These are phyloP conservation scores for Teratosphaeria epicoccoides DNA, from an alignment of 2,329 filamentous ascomycete genomes.

Conservation along the genomic window DNA sequence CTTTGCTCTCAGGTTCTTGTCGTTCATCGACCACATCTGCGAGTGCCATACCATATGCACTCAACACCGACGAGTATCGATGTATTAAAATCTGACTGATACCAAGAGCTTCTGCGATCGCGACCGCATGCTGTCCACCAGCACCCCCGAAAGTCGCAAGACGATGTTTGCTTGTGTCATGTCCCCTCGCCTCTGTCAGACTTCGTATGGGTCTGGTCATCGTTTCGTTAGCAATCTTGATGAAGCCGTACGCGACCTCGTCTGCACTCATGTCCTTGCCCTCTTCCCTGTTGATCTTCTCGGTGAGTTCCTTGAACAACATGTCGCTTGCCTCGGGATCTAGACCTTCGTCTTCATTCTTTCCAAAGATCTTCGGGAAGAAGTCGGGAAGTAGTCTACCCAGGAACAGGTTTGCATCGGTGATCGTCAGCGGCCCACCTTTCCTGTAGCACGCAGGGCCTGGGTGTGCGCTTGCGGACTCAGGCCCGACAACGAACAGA, in stretches of 20 bases:
- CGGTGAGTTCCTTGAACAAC: constrained; percentile 63
- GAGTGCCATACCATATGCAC: constrained; percentile 84
- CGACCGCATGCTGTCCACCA: constrained; percentile 85
- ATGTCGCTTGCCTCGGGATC: constrained; percentile 65
- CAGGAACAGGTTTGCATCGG: constrained; percentile 79
- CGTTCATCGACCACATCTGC: constrained; percentile 88
- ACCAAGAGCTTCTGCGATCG: constrained; percentile 73
- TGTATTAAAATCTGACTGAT: constrained; percentile 80
- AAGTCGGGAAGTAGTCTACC: constrained; percentile 79
- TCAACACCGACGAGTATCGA: constrained; percentile 77
- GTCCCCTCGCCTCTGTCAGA: constrained; percentile 82
- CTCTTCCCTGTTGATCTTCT: constrained; percentile 67
- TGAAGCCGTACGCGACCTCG: constrained; percentile 79
- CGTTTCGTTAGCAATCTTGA: constrained; percentile 81
- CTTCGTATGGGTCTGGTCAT: constrained; percentile 87
- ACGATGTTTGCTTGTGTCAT: constrained; percentile 82
- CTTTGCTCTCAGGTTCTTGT: constrained; percentile 61
- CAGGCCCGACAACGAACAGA: constrained; percentile 80
- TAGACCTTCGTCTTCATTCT: constrained; percentile 71
- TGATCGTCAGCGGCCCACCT: constrained; percentile 81
- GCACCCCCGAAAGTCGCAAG: constrained; percentile 87
- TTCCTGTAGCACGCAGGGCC: constrained; percentile 88
- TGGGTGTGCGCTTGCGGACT: constrained; percentile 79
- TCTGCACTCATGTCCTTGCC: constrained; percentile 61
- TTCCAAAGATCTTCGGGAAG: constrained; percentile 91